Conservation (phyloP, 2,329 filamentous ascomycete genomes). For the Pseudogymnoascus sp. region DNA sequence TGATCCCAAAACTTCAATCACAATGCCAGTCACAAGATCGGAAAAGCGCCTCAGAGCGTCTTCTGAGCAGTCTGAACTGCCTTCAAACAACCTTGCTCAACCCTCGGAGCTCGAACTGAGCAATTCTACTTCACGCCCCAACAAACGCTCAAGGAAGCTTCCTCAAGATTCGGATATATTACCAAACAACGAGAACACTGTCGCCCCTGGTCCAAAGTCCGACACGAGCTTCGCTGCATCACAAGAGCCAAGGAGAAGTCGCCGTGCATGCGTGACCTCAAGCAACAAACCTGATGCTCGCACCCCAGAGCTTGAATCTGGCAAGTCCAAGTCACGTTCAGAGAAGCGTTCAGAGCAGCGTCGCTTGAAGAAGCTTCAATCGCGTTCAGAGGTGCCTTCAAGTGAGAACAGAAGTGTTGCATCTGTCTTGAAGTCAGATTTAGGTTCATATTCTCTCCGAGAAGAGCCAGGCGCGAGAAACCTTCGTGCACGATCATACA, state of each 20-base stretch:
- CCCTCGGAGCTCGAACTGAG: background rate
- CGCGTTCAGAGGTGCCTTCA: background rate
- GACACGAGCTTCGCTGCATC: background rate
- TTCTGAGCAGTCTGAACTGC: background rate
- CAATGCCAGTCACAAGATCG: background rate
- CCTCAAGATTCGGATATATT: too few species aligned
- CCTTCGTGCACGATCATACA: background rate
- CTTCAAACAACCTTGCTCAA: background rate
- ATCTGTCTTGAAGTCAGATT: background rate
- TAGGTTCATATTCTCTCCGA: background rate
- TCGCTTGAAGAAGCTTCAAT: background rate
- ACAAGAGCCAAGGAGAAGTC: background rate
- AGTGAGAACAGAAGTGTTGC: background rate
- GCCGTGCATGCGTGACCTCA: background rate
- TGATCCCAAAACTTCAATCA: background rate
- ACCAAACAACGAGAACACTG: background rate
- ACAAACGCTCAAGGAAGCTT: background rate
- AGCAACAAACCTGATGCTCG: background rate
- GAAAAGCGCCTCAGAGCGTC: background rate
- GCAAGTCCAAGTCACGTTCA: background rate
- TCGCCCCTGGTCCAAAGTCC: background rate
- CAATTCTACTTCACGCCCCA: background rate
- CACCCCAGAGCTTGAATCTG: background rate
- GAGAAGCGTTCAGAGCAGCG: background rate
- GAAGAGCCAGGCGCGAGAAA: background rate